Base-by-base conservation (phyloP, 495 filamentous ascomycete genomes). In the Lichina pygmaea region DNA sequence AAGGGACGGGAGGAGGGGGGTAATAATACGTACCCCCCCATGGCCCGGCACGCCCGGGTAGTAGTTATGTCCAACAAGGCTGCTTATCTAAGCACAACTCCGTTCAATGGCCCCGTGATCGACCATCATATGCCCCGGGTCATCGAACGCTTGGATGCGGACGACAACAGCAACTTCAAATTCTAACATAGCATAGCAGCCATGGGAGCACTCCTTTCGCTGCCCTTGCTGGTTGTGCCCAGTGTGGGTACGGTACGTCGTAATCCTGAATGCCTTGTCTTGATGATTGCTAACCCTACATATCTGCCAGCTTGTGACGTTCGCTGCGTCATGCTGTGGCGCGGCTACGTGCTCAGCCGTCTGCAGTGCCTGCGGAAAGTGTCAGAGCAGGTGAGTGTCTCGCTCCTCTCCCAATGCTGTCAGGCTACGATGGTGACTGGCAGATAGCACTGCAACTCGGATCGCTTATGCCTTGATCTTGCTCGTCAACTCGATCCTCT, bases 381-480 rank as follows among this genome's bases (percentile, higher is more conserved):
- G 91, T 60, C 77, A 83, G 44, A 93, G 86, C 66, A 93, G 85
- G 85, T 92, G 59, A 53, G 59, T 55, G 37, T 0, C 15, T 34
- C 8, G 15, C 17, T 39, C 40, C 32, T 24, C 32, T 38, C n/a
- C 31, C 45, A 30, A 2, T 8, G 11, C 31, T 7, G 11, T 46
- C 6, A 8, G 16, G 4, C 16, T 33, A 13, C 45, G 40, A 37
- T 46, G 10, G 11, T 36, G n/a, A 41, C 24, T 15, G 42, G 34
- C 40, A 4, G 44, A 46, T 52, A 92, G 84, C 59, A 85, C 93
- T 64, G 85, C 86, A 34, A 97, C 89, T 55, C 78, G 89, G 64
- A 93, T 97, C 60, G 86, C 81, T 55, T 97, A 95, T 61, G 89
- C 91, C 52, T 73, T 94, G 57, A 79, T 97, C 54, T 82, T 97